These are phyloP conservation scores for Debaryomyces fabryi DNA, from an alignment of 1,139 yeast genomes.

Conservation along the genomic window DNA sequence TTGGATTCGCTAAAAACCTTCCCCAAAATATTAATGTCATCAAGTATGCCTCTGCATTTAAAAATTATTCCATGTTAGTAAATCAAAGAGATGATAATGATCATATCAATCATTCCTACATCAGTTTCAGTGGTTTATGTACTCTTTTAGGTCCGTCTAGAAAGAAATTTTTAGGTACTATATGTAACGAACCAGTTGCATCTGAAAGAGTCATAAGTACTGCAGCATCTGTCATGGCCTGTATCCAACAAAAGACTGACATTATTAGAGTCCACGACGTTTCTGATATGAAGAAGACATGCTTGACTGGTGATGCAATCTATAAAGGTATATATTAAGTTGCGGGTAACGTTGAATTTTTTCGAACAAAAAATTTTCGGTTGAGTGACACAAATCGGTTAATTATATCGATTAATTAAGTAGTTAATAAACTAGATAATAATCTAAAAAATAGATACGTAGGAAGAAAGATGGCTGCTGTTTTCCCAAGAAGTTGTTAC, in stretches of 20 bases:
- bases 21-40: conserved; percentile 70
- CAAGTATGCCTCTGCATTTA: conserved; percentile 57
- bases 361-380: conserved; percentile 9
- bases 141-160: conserved; percentile 85
- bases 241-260: conserved; percentile 74
- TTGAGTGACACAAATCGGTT: conserved; percentile 3
- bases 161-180: conserved; percentile 78
- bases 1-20: conserved; percentile 85
- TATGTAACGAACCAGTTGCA: conserved; percentile 56
- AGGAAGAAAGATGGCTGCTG: conserved; percentile 50
- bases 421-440: conserved; percentile 4
- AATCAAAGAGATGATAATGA: conserved; percentile 20
- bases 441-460: conserved; percentile 6
- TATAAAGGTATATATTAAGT: conserved; percentile 43
- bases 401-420: conserved; percentile 3
- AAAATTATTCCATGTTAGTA: conserved; percentile 46
- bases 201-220: conserved; percentile 73
- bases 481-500: conserved; percentile 84
- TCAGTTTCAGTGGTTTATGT: conserved; percentile 58
- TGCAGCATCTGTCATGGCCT: conserved; percentile 72
- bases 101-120: conserved; percentile 29
- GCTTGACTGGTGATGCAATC: conserved; percentile 75
- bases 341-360: conserved; percentile 14
- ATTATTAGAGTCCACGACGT: conserved; percentile 92
- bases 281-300: conserved; percentile 62